A percentile compares a stretch with the other conserved stretches of the same genome.
Evolutionary conservation across 192 early-diverging fungal species (phyloP).

Genomic region (Podochytrium sp.): DNA sequence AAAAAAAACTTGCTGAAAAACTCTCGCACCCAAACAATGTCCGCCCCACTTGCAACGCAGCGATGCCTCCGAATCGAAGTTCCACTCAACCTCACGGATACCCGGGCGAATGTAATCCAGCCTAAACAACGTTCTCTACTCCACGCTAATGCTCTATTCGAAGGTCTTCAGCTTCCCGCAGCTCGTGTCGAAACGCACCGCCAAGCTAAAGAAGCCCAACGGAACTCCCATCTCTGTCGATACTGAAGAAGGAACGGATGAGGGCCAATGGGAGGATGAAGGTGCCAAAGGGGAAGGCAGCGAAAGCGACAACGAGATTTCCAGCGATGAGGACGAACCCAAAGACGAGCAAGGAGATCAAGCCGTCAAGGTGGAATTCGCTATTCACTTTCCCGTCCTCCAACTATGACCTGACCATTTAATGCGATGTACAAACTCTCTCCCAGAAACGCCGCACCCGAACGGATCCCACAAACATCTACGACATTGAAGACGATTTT

Average conservation of each 20-base stretch:
- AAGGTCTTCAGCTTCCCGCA: constrained; percentile 14
- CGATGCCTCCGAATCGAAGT: constrained; percentile 28
- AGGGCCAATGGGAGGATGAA: neutral
- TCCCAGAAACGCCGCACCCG: neutral
- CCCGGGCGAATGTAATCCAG: neutral
- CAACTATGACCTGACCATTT: neutral
- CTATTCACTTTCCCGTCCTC: neutral
- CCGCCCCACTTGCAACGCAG: too few species aligned
- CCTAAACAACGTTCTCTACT: neutral
- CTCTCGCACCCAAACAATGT: neutral
- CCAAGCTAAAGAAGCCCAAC: neutral
- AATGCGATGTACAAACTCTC: too few species aligned
- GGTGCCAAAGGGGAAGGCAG: neutral
- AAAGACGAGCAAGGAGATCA: neutral
- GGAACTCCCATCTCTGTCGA: neutral
- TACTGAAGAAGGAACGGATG: neutral
- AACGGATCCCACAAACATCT: constrained; percentile 40
- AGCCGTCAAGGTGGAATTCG: neutral
- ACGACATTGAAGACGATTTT: constrained; percentile 57
- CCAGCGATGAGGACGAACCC: neutral
- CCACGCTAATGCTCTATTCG: neutral
- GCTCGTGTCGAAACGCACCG: neutral
- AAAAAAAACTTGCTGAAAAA: neutral
- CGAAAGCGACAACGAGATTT: neutral
- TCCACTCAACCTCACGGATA: constrained; percentile 29